Evolutionary conservation across 1,284 basidiomycete species (phyloP).

Genomic region (Sparassis latifolia): DNA sequence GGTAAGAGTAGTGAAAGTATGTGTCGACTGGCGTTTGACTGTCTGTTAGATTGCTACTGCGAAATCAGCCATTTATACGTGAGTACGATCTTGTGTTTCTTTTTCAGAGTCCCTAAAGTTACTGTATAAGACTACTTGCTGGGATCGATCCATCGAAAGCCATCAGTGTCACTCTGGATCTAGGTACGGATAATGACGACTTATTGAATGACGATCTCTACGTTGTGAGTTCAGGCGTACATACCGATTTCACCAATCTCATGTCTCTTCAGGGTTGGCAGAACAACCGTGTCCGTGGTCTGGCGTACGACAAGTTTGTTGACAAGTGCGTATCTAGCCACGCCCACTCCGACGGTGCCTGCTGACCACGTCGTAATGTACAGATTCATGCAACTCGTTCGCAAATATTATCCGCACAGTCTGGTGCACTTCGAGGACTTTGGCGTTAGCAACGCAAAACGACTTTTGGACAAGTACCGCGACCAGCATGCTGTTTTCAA

Average conservation of each 20-base stretch:
- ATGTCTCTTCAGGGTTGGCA: constrained; percentile 48
- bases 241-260: background rate
- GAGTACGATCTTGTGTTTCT: constrained; percentile 15
- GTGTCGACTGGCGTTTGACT: background rate
- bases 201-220: constrained; percentile 66
- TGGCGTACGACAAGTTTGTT: constrained; percentile 63
- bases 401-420: constrained; percentile 37
- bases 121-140: constrained; percentile 54
- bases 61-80: constrained; percentile 83
- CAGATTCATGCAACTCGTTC: constrained; percentile 39
- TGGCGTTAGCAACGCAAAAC: constrained; percentile 68
- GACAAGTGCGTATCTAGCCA: constrained; percentile 36
- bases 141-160: constrained; percentile 74
- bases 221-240: constrained; percentile 35
- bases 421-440: constrained; percentile 79
- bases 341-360: background rate
- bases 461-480: constrained; percentile 64
- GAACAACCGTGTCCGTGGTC: constrained; percentile 51
- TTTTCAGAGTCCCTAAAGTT: background rate
- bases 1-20: constrained; percentile 20
- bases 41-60: constrained; percentile 69
- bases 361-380: background rate
- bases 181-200: constrained; percentile 70
- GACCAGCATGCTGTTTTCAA: constrained; percentile 71
- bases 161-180: constrained; percentile 65